A percentile compares a stretch with the other conserved stretches of the same genome.
phyloP scores from a whole-genome alignment of 371 early-diverging fungal genomes.

The Syncephalastrum contaminatum region DNA sequence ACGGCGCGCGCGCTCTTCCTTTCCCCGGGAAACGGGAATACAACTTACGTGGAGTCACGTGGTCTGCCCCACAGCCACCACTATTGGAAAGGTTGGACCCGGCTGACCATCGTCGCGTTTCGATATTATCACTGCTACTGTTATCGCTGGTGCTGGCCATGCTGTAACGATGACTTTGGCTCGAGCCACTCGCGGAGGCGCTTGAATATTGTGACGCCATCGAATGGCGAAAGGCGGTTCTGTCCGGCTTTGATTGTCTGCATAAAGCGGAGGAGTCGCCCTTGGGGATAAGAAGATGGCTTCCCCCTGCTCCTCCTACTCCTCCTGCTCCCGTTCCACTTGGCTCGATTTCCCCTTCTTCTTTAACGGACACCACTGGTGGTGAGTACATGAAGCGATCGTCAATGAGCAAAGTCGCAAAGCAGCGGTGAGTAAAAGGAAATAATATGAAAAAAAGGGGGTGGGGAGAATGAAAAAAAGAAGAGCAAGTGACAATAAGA shows the following conservation, averaged over 20 bases:
- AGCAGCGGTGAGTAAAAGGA: background rate
- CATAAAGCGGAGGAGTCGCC: conserved; percentile 12
- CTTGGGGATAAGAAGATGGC: background rate
- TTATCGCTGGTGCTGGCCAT: conserved; percentile 16
- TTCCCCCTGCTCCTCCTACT: conserved; percentile 1
- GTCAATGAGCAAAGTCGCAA: background rate
- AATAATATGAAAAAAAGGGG: background rate
- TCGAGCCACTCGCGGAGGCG: conserved; percentile 27
- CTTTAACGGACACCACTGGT: conserved; percentile 12
- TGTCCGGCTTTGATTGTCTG: conserved; percentile 13
- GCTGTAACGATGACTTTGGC: conserved; percentile 31
- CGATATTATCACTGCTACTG: conserved; percentile 21
- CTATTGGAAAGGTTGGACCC: conserved; percentile 11
- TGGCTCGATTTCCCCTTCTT: background rate
- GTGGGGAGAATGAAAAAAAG: conserved; percentile 10
- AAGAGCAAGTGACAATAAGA: conserved; percentile 1
- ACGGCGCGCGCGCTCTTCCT: no score
- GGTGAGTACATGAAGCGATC: conserved; percentile 7
- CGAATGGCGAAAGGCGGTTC: conserved; percentile 27
- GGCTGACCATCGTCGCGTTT: conserved; percentile 22
- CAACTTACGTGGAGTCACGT: conserved; percentile 26
- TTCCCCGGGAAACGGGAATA: conserved; percentile 4
- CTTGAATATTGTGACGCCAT: conserved; percentile 36
- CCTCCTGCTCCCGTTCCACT: conserved; percentile 1
- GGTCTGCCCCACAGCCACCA: conserved; percentile 4